Evolutionary conservation across 1,139 yeast species (phyloP), one percentile per base, ranked within the genome.

Genomic region (Zygoascus sp.): DNA sequence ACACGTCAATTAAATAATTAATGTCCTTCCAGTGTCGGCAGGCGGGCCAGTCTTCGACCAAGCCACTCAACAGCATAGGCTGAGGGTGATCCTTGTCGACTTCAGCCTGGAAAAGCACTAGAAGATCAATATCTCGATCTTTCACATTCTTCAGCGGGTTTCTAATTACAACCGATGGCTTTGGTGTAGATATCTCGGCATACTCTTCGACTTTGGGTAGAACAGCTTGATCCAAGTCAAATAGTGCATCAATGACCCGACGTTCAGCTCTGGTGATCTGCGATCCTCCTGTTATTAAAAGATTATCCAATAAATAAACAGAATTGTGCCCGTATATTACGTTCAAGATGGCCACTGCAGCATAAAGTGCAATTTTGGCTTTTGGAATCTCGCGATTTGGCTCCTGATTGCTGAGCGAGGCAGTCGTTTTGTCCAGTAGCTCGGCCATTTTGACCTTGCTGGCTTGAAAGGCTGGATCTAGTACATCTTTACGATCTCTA

Each of bases 21-120:
- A 51, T 30, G 21, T 45, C 36, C 20, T 56, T 58, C 62, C 62
- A 59, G 5, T 34, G 27, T 11, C 45, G 17, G 15, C 50, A 19
- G 8, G 62, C 62, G 1, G 61, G 62, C 62, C 62, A 59, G 23
- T 50, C 46, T 9, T 27, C 21, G 5, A 57, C 59, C 11, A 51
- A 21, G 13, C 47, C 50, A 8, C 27, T 13, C 2, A 58, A 39
- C 23, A 45, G 42, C 13, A 57, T 28, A 10, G 62, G 58, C 17
- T n/a, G 22, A 3, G 52, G 50, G 7, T 32, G 20, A 11, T 32
- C 7, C 20, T 34, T 38, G 15, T 41, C 44, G 32, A 50, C 34
- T 15, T 42, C 42, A 4, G 38, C 37, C 32, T 50, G 53, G 27
- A 50, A 46, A 23, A 22, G 36, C 11, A 39, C 45, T 20, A 48